phyloP scores from a whole-genome alignment of 352 stramenopile genomes.

The Phytopythium sindhum region DNA sequence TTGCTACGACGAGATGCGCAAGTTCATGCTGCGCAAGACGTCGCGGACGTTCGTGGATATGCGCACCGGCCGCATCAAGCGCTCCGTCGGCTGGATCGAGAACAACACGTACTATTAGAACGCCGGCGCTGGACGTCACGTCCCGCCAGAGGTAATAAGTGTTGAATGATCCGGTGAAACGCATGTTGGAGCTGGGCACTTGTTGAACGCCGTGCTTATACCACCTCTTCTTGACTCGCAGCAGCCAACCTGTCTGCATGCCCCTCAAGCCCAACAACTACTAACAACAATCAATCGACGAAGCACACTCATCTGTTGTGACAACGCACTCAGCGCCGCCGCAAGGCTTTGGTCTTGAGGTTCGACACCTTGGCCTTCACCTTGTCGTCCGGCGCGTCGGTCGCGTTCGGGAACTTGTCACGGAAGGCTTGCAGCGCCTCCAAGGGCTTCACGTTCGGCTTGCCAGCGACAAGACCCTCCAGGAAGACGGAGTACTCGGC shows the following conservation, averaged over 20 bases:
- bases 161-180: background rate
- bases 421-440: slow-evolving; percentile 6
- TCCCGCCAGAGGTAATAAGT: background rate
- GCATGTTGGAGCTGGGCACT: background rate
- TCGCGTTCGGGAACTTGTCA: background rate
- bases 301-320: background rate
- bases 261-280: background rate
- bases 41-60: slow-evolving; percentile 51
- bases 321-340: background rate
- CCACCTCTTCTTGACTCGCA: background rate
- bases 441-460: background rate
- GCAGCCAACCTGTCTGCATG: background rate
- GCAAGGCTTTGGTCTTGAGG: slow-evolving; percentile 3
- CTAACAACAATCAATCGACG: background rate
- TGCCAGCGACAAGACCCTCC: background rate
- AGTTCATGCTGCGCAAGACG: slow-evolving; percentile 79
- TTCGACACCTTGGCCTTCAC: slow-evolving; percentile 8
- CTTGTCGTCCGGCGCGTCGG: background rate
- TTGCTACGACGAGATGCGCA: slow-evolving; percentile 84
- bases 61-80: slow-evolving; percentile 49
- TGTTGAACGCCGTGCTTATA: background rate
- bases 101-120: slow-evolving; percentile 80
- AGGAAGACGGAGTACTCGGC: background rate
- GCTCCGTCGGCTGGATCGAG: slow-evolving; percentile 68
- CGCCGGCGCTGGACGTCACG: background rate